Evolutionary conservation across 2,329 filamentous ascomycete genomes (phyloP).

Genomic region (Helicocarpus griseus): DNA sequence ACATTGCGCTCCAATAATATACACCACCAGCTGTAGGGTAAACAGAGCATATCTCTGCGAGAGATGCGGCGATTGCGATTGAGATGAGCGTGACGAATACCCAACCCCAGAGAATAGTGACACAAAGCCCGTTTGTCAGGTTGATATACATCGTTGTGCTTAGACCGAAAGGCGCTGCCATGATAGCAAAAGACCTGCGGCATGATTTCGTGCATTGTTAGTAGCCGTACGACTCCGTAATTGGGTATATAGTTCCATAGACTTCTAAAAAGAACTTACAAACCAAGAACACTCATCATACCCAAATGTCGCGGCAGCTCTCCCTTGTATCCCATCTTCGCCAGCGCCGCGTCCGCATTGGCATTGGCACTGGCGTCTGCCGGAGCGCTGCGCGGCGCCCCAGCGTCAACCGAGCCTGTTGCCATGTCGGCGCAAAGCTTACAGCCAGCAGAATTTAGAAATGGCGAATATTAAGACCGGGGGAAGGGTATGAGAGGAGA

Average conservation of each 20-base stretch:
- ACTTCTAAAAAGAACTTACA: slow-evolving; percentile 28
- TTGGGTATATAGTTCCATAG: not conserved
- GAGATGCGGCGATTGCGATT: slow-evolving; percentile 52
- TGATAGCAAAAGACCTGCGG: slow-evolving; percentile 57
- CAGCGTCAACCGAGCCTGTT: not conserved
- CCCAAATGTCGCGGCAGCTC: slow-evolving; percentile 57
- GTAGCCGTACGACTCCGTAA: too few relatives aligned
- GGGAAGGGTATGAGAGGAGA: not conserved
- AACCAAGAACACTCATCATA: slow-evolving; percentile 59
- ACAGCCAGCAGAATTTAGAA: not conserved
- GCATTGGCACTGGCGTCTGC: slow-evolving; percentile 17
- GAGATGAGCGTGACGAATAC: slow-evolving; percentile 56
- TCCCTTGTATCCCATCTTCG: slow-evolving; percentile 57
- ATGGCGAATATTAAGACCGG: not conserved
- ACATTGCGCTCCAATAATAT: slow-evolving; percentile 63
- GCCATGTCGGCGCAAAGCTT: not conserved
- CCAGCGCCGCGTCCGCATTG: slow-evolving; percentile 50
- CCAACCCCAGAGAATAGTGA: slow-evolving; percentile 63
- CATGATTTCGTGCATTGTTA: not conserved
- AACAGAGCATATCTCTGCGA: slow-evolving; percentile 61
- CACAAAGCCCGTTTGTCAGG: slow-evolving; percentile 57
- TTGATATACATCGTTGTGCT: slow-evolving; percentile 60
- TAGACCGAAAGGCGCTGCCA: slow-evolving; percentile 61
- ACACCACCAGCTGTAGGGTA: slow-evolving; percentile 60
- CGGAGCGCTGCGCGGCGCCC: slow-evolving; percentile 2